Evolutionary conservation across 2,329 filamentous ascomycete species (phyloP).

Genomic region (Arthrobotrys entomopaga): DNA sequence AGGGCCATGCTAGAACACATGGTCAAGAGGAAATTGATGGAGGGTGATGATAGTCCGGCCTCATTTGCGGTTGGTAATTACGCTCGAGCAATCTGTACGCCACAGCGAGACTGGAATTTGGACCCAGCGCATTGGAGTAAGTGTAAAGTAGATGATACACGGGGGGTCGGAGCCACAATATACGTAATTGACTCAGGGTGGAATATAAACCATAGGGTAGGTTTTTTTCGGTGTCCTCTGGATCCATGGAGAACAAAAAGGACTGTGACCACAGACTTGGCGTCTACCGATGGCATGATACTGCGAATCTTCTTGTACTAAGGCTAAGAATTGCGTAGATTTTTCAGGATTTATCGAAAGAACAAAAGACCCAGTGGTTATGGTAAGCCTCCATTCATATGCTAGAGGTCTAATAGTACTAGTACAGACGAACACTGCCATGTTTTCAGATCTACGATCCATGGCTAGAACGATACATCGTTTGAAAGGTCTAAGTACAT

Average conservation of each 20-base stretch:
- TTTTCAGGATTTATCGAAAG: background rate
- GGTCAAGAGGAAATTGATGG: background rate
- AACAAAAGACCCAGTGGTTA: background rate
- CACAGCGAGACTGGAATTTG: background rate
- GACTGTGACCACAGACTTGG: no score
- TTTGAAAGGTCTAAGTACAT: no score
- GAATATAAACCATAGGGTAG: constrained; percentile 8
- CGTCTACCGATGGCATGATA: no score
- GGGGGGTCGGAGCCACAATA: constrained; percentile 1
- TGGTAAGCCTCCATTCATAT: constrained; percentile 4
- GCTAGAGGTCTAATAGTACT: no score
- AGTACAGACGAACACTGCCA: no score
- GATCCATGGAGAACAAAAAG: no score
- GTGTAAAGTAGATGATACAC: constrained; percentile 1
- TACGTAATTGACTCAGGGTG: constrained; percentile 17
- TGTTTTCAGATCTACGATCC: no score
- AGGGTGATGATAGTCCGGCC: background rate
- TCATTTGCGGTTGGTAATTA: background rate
- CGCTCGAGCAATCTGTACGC: constrained; percentile 4
- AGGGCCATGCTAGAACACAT: background rate
- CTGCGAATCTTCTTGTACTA: background rate
- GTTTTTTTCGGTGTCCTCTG: no score
- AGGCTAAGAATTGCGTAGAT: background rate
- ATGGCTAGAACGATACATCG: no score
- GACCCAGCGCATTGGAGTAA: background rate